These are phyloP conservation scores for Colletotrichum gloeosporioides DNA, from an alignment of 2,329 filamentous ascomycete species.

Conservation along the genomic window DNA sequence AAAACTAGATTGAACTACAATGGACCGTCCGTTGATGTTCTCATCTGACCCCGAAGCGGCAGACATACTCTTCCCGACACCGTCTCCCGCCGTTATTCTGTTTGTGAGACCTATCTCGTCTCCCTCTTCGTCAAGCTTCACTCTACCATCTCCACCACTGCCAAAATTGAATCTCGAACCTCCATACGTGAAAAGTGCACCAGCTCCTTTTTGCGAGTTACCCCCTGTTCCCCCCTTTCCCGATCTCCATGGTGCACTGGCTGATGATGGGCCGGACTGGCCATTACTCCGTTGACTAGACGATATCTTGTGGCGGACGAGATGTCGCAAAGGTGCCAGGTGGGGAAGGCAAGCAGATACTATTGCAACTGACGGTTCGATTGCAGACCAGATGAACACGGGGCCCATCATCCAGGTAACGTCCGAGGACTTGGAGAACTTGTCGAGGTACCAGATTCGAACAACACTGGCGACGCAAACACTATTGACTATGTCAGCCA, in stretches of 20 bases:
- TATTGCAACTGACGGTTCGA: constrained; percentile 44
- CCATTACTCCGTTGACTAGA: background rate
- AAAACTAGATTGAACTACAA: background rate
- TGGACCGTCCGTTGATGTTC: background rate
- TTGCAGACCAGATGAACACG: constrained; percentile 40
- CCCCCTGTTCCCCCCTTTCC: background rate
- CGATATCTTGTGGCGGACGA: background rate
- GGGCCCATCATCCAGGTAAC: constrained; percentile 20
- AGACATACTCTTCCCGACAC: background rate
- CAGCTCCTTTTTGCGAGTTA: background rate
- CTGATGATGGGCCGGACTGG: background rate
- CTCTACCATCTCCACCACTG: background rate
- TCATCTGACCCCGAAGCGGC: constrained; percentile 24
- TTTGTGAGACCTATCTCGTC: constrained; percentile 15
- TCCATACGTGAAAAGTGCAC: constrained; percentile 3
- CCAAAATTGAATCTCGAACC: constrained; percentile 2
- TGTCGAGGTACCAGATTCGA: constrained; percentile 3
- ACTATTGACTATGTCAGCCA: background rate
- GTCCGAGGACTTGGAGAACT: constrained; percentile 6
- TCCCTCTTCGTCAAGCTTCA: background rate
- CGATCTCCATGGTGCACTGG: background rate
- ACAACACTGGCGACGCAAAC: constrained; percentile 13
- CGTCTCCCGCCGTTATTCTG: background rate
- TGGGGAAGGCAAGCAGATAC: constrained; percentile 44
- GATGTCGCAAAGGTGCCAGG: constrained; percentile 30